Base-by-base conservation (phyloP, 2,329 filamentous ascomycete species). In the Nemania bipapillata region DNA sequence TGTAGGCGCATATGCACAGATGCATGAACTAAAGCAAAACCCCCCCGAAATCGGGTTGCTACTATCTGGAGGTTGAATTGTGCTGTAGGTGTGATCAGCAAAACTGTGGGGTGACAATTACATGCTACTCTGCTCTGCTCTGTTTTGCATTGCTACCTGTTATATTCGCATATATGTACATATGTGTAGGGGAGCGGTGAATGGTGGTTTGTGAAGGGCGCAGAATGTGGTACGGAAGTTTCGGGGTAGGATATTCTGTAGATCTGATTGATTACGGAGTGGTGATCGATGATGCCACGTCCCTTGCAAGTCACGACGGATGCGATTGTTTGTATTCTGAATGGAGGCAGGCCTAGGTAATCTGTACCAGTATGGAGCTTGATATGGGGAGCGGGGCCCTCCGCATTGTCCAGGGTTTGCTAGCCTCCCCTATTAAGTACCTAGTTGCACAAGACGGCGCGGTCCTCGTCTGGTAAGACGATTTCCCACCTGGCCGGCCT, bases 391-490 rank as follows among this genome's bases (percentile, higher is more conserved):
- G 50, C 50, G 60, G 60, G 60, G 60, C 45, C 30, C 60, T 63
- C 50, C 50, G 60, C 60, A 37, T 49, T 63, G 24, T 26, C 40
- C 35, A 24, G 54, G 50, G 15, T 30, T 53, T n/a, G 17, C 17
- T 45, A 45, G 40, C n/a, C 40, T 26, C 28, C 8, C 47, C 47
- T 22, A 22, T 11, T 35, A 35, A 35, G 6, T 35, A 35, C 32
- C 32, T 12, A 40, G 37, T 32, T 32, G 30, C 30, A 32, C 30
- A 4, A 40, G 37, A 40, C 4, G 8, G 37, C 37, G 40, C 49
- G 26, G 49, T 53, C 11, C 49, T 45, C 17, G 57, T n/a, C 47
- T 61, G 47, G 52, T 61, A 53, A 61, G 58, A 53, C 47, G 45
- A 50, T 53, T 42, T 45, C 17, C 40, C 40, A 22, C 47, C 8